A percentile compares a stretch with the other conserved stretches of the same genome.
Conservation (phyloP, 108 stramenopile genomes). For the Nannochloropsis salina region DNA sequence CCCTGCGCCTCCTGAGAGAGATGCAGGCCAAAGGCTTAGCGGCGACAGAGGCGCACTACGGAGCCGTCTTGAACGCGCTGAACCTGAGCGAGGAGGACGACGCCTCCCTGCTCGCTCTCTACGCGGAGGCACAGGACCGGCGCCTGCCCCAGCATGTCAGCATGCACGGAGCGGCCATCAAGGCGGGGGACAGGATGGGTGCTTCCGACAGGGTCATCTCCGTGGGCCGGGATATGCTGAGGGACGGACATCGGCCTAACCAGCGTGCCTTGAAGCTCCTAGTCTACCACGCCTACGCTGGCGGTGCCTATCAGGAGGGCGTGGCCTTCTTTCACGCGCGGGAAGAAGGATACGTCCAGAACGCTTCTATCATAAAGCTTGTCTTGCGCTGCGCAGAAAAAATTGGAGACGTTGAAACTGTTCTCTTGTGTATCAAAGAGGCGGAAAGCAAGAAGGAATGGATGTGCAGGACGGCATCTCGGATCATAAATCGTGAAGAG, state of each 20-base stretch:
- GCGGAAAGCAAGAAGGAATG: not conserved
- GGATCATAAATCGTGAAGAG: not conserved
- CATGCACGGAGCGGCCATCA: not conserved
- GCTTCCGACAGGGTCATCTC: not conserved
- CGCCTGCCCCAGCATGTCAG: not conserved
- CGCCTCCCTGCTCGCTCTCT: not conserved
- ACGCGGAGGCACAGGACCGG: not conserved
- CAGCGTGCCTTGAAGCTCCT: not conserved
- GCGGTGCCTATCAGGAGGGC: not conserved
- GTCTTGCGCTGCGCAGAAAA: not conserved
- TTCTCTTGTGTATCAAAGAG: not conserved
- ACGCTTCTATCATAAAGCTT: not conserved
- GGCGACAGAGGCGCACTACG: not conserved
- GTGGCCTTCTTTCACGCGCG: not conserved
- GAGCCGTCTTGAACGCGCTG: not conserved
- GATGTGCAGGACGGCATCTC: not conserved
- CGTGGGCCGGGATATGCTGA: not conserved
- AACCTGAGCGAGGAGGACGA: constrained; percentile 6
- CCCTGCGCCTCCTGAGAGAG: not conserved
- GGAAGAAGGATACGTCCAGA: not conserved
- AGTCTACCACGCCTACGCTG: not conserved
- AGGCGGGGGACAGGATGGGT: constrained; percentile 9
- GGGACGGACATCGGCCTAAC: not conserved
- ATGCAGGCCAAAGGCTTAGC: not conserved
- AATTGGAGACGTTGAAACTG: not conserved